Evolutionary conservation across 1,284 basidiomycete species (phyloP).

Genomic region (Ustanciosporium gigantosporum): DNA sequence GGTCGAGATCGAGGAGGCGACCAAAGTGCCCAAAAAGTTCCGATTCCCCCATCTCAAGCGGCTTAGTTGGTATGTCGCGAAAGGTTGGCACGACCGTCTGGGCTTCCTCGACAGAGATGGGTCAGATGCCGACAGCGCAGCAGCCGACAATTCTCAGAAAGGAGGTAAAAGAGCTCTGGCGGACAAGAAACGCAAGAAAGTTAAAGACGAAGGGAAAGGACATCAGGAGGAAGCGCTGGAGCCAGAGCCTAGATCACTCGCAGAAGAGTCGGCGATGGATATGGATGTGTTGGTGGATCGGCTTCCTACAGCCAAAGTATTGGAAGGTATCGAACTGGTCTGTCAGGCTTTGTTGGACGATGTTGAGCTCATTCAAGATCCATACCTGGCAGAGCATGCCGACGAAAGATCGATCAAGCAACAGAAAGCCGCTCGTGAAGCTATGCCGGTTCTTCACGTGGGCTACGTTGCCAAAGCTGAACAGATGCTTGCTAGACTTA

Average conservation of each 20-base stretch:
- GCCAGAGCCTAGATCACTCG: neutral
- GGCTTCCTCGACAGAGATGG: neutral
- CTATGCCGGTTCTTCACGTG: conserved; percentile 24
- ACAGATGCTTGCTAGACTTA: conserved; percentile 10
- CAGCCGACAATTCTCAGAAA: neutral
- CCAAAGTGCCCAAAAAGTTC: conserved; percentile 91
- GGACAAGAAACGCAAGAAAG: neutral
- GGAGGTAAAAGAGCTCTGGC: neutral
- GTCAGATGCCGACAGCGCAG: neutral
- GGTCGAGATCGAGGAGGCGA: conserved; percentile 86
- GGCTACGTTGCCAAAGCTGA: conserved; percentile 18
- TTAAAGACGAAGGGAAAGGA: neutral
- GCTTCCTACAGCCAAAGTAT: conserved; percentile 13
- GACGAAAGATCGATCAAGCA: conserved; percentile 28
- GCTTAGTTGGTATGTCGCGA: conserved; percentile 61
- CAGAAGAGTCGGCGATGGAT: neutral
- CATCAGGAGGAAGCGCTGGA: neutral
- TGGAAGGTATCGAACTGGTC: conserved; percentile 18
- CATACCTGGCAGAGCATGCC: conserved; percentile 10
- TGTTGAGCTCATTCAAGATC: conserved; percentile 29
- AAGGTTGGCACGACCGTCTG: conserved; percentile 38
- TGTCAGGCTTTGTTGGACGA: conserved; percentile 22
- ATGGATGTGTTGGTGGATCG: conserved; percentile 1
- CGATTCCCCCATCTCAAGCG: conserved; percentile 72
- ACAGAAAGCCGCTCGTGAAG: conserved; percentile 28